A percentile compares a stretch with the other conserved stretches of the same genome.
phyloP scores from a whole-genome alignment of 305 asterid species.

The Andrographis paniculata region DNA sequence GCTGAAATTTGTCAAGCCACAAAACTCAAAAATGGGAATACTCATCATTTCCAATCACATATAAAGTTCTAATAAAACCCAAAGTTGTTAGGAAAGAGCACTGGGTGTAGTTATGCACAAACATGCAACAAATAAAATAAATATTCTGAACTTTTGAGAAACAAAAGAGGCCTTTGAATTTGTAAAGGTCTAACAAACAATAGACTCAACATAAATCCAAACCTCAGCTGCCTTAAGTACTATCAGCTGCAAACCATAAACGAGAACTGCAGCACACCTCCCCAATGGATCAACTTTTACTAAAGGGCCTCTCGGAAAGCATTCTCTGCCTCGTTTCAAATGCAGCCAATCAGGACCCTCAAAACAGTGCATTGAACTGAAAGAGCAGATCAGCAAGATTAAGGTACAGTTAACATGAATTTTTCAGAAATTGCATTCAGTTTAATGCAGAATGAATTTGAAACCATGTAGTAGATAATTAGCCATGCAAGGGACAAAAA shows the following conservation, averaged over 20 bases:
- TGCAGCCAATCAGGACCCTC: slow-evolving; percentile 95
- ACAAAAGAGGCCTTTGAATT: slow-evolving; percentile 8
- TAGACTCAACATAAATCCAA: slow-evolving; percentile 17
- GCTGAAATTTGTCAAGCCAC: slow-evolving; percentile 16
- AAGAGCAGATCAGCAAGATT: slow-evolving; percentile 24
- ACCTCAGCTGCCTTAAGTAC: slow-evolving; percentile 97
- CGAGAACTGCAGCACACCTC: slow-evolving; percentile 86
- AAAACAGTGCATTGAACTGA: slow-evolving; percentile 97
- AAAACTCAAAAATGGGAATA: slow-evolving; percentile 18
- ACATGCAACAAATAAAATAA: slow-evolving; percentile 5
- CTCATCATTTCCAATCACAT: slow-evolving; percentile 15
- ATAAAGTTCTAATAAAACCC: no score
- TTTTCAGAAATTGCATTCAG: slow-evolving; percentile 5
- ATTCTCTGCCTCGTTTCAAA: slow-evolving; percentile 82
- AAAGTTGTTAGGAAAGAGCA: no score
- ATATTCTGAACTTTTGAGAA: slow-evolving; percentile 2
- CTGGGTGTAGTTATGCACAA: not conserved
- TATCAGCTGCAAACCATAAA: slow-evolving; percentile 80
- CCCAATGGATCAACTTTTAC: slow-evolving; percentile 94
- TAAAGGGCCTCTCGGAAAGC: slow-evolving; percentile 73
- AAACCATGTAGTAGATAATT: no score
- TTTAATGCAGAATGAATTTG: no score
- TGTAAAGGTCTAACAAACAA: slow-evolving; percentile 12
- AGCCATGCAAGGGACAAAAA: no score
- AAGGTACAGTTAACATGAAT: slow-evolving; percentile 8